phyloP scores from a whole-genome alignment of 345 rosid species.

The Raphanus sativus region DNA sequence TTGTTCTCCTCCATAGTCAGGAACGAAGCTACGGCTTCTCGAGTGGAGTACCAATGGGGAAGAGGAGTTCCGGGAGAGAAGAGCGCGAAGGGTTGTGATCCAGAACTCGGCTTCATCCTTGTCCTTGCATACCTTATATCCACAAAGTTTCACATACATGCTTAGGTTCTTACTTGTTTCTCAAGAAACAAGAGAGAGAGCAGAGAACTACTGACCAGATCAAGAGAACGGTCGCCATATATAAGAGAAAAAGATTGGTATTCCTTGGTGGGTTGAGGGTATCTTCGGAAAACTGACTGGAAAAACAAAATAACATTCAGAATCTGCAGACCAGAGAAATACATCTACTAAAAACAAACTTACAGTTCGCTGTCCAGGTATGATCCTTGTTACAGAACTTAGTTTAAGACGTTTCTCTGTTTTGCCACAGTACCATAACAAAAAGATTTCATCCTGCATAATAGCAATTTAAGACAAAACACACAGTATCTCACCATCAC shows the following conservation, averaged over 20 bases:
- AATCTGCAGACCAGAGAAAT: not conserved
- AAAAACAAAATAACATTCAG: constrained; percentile 32
- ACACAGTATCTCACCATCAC: not conserved
- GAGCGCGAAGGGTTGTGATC: constrained; percentile 42
- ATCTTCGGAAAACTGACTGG: constrained; percentile 71
- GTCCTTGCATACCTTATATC: constrained; percentile 51
- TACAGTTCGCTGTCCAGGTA: constrained; percentile 84
- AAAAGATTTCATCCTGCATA: constrained; percentile 52
- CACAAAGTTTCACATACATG: constrained; percentile 9
- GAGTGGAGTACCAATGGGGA: constrained; percentile 32
- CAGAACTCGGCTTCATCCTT: constrained; percentile 48
- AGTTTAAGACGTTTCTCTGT: constrained; percentile 63
- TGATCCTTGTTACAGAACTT: constrained; percentile 61
- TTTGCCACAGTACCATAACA: constrained; percentile 70
- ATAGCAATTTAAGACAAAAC: not conserved
- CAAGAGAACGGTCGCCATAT: constrained; percentile 66
- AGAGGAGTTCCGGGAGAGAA: constrained; percentile 38
- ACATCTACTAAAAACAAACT: constrained; percentile 31
- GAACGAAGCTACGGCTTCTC: constrained; percentile 35
- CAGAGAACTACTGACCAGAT: constrained; percentile 50
- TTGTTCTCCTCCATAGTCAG: constrained; percentile 29
- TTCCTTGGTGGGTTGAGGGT: constrained; percentile 77
- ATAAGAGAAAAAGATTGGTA: constrained; percentile 80
- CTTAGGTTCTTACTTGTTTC: not conserved
- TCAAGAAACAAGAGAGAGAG: not conserved